A percentile compares a stretch with the other conserved stretches of the same genome.
phyloP scores from a whole-genome alignment of 176 grass and related monocot species.

The Oryza punctata region DNA sequence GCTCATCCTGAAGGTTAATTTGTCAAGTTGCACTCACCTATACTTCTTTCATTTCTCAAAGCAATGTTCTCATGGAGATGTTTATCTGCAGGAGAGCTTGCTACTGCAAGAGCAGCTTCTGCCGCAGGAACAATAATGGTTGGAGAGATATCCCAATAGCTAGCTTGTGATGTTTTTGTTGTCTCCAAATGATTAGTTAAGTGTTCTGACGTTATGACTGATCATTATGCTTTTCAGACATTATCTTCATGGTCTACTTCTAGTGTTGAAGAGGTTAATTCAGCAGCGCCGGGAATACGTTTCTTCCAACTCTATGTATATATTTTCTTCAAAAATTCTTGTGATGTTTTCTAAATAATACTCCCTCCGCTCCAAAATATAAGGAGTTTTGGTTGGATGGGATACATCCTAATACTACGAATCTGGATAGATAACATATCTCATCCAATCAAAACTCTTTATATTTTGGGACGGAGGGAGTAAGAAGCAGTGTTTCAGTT shows the following conservation, averaged over 20 bases:
- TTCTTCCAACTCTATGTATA: slow-evolving; percentile 98
- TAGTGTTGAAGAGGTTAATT: slow-evolving; percentile 86
- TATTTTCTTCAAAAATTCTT: background rate
- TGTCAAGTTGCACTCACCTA: background rate
- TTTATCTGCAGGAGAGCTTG: slow-evolving; percentile 78
- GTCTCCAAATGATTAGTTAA: slow-evolving; percentile 4
- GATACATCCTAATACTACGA: too few relatives aligned
- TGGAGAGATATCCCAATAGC: background rate
- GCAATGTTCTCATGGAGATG: slow-evolving; percentile 15
- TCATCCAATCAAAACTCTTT: too few relatives aligned
- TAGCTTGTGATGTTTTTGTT: background rate
- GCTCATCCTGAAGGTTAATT: slow-evolving; percentile 82
- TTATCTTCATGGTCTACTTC: slow-evolving; percentile 89
- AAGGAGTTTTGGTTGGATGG: too few relatives aligned
- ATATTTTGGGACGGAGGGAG: too few relatives aligned
- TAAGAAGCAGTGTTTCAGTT: background rate
- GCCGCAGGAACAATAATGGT: slow-evolving; percentile 95
- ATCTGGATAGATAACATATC: too few relatives aligned
- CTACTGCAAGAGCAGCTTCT: slow-evolving; percentile 89
- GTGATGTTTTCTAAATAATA: background rate
- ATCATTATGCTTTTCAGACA: slow-evolving; percentile 49
- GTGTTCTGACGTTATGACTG: slow-evolving; percentile 15
- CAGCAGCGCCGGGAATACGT: slow-evolving; percentile 81
- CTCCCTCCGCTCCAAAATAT: too few relatives aligned
- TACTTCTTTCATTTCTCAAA: background rate